Evolutionary conservation across 2,329 filamentous ascomycete genomes (phyloP).

Genomic region (Tolypocladium ophioglossoides): DNA sequence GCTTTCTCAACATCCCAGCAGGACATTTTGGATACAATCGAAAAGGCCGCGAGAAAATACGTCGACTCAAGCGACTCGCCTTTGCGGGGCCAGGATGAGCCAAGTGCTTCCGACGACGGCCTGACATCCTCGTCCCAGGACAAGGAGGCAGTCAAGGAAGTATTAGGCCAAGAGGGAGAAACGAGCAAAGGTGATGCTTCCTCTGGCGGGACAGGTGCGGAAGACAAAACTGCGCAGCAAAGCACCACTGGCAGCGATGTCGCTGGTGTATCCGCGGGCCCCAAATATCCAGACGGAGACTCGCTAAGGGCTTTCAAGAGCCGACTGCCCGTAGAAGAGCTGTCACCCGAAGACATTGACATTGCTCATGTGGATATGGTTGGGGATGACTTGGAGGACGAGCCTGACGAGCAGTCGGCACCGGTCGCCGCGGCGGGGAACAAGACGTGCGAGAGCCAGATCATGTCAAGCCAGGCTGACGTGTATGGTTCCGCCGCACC

Average conservation of each 20-base stretch:
- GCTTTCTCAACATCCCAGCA: slow-evolving; percentile 26
- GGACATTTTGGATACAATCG: slow-evolving; percentile 38
- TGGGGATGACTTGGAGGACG: slow-evolving; percentile 15
- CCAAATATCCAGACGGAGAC: not conserved
- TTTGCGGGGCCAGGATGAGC: slow-evolving; percentile 2
- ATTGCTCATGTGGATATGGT: slow-evolving; percentile 26
- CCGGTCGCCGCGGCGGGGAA: not conserved
- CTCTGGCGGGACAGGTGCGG: not conserved
- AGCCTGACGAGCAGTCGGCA: slow-evolving; percentile 9
- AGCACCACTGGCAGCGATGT: not conserved
- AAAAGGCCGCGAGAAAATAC: slow-evolving; percentile 40
- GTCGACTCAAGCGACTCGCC: slow-evolving; percentile 25
- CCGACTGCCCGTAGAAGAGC: slow-evolving; percentile 9
- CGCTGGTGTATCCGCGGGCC: not conserved
- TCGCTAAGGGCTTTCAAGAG: not conserved
- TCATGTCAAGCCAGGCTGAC: not conserved
- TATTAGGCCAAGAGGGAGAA: not conserved
- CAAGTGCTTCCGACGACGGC: not conserved
- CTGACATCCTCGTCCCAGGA: not conserved
- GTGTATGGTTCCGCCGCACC: not conserved
- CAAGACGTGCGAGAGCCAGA: not conserved
- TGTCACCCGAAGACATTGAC: slow-evolving; percentile 37
- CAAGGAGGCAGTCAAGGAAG: too few species aligned
- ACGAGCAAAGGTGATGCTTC: not conserved
- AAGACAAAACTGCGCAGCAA: not conserved